Conservation (phyloP, 441 rosid genomes). For the Eruca vesicaria region DNA sequence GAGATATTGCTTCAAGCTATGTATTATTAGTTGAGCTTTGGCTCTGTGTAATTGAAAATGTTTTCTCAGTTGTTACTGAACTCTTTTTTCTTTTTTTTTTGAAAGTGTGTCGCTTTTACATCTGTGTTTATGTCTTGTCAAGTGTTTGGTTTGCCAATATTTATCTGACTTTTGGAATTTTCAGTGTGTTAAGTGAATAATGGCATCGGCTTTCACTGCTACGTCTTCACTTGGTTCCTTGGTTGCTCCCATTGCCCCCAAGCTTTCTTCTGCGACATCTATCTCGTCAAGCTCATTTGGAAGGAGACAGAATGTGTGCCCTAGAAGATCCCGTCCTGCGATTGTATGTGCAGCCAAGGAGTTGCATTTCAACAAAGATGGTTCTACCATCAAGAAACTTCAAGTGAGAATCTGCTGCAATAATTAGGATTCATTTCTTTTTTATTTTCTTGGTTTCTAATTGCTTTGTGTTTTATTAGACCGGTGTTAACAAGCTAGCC, state of each 20-base stretch:
- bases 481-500: constrained; percentile 94
- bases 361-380: constrained; percentile 91
- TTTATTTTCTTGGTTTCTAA: neutral
- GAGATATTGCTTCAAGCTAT: too few species aligned
- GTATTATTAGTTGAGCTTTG: too few species aligned
- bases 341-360: too few species aligned
- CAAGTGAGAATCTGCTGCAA: constrained; percentile 46
- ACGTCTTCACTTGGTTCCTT: constrained; percentile 64
- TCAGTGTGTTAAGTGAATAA: constrained; percentile 44
- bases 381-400: constrained; percentile 76
- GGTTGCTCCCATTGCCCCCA: constrained; percentile 51
- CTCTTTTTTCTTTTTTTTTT: too few species aligned
- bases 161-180: neutral
- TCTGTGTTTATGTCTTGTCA: neutral
- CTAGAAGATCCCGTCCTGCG: constrained; percentile 43
- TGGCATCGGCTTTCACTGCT: constrained; percentile 69
- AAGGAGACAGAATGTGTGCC: too few species aligned
- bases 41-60: too few species aligned
- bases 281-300: constrained; percentile 48
- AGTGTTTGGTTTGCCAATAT: neutral
- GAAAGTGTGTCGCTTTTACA: neutral
- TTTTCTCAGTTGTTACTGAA: too few species aligned
- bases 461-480: constrained; percentile 38
- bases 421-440: neutral
- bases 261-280: constrained; percentile 20